phyloP scores from a whole-genome alignment of 169 alveolate genomes.

The Plasmodium knowlesi region DNA sequence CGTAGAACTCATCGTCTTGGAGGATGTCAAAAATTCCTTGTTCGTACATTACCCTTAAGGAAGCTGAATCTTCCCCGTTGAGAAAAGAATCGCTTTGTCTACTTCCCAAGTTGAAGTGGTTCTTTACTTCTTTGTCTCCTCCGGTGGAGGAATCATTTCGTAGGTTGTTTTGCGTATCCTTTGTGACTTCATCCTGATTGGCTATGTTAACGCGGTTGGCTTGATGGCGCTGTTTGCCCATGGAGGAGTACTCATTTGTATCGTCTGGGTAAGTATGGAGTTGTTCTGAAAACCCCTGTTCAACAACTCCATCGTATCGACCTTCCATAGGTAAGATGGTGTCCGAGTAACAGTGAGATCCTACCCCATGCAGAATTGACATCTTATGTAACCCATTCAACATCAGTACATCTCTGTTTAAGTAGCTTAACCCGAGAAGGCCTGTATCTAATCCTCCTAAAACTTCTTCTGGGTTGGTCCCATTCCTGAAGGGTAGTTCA shows the following conservation, averaged over 20 bases:
- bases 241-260: neutral
- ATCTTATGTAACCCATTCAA: neutral
- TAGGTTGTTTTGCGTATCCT: neutral
- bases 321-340: neutral
- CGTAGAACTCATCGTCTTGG: neutral
- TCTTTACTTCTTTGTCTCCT: neutral
- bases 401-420: constrained; percentile 1
- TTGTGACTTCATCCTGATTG: no score
- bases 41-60: neutral
- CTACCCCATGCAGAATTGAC: neutral
- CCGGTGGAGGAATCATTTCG: neutral
- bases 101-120: neutral
- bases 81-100: neutral
- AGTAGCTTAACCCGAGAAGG: neutral
- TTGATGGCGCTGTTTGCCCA: neutral
- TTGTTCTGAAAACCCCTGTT: neutral
- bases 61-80: neutral
- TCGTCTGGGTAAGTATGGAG: neutral
- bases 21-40: neutral
- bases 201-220: neutral
- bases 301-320: neutral
- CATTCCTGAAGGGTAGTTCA: neutral
- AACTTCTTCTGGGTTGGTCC: neutral
- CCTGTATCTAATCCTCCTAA: neutral
- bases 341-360: neutral